These are phyloP conservation scores for Phytophthora pini DNA, from an alignment of 352 stramenopile species.

Conservation along the genomic window DNA sequence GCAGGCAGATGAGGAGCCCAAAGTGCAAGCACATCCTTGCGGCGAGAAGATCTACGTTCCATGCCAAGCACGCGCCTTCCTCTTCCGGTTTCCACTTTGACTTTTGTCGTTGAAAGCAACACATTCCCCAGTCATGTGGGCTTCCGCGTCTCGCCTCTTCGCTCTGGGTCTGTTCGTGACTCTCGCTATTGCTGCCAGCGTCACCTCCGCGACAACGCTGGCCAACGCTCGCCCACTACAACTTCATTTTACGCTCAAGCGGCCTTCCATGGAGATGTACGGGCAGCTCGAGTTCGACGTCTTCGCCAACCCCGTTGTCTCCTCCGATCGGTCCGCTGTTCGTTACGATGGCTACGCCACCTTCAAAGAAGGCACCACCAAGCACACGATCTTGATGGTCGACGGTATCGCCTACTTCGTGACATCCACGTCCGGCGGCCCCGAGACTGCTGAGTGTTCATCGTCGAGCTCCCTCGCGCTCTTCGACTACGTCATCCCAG, in stretches of 20 bases:
- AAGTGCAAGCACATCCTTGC: conserved; percentile 16
- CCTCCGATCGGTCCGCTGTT: conserved; percentile 18
- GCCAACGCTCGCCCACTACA: conserved; percentile 35
- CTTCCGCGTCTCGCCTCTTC: conserved; percentile 1
- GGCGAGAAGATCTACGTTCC: not conserved
- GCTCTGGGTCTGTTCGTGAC: conserved; percentile 10
- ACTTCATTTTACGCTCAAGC: conserved; percentile 43
- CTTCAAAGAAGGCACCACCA: conserved; percentile 26
- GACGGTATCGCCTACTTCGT: conserved; percentile 41
- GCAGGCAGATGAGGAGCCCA: conserved; percentile 13
- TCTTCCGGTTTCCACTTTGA: conserved; percentile 18
- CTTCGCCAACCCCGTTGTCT: conserved; percentile 42
- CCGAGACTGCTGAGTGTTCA: conserved; percentile 24
- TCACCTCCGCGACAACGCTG: conserved; percentile 14
- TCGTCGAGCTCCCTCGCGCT: conserved; percentile 24
- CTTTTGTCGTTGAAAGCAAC: conserved; percentile 15
- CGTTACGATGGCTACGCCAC: conserved; percentile 36
- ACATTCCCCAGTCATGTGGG: conserved; percentile 11
- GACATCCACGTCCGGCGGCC: conserved; percentile 16
- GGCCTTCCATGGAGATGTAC: conserved; percentile 40
- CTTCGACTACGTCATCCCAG: conserved; percentile 33
- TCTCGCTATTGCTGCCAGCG: conserved; percentile 8
- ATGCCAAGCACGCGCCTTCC: not conserved
- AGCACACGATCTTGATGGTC: conserved; percentile 37
- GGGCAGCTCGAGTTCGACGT: conserved; percentile 40